Percentiles rank a stretch among this genome's conserved stretches.
phyloP scores from a whole-genome alignment of 805 yeast species.

The Spathaspora girioi region DNA sequence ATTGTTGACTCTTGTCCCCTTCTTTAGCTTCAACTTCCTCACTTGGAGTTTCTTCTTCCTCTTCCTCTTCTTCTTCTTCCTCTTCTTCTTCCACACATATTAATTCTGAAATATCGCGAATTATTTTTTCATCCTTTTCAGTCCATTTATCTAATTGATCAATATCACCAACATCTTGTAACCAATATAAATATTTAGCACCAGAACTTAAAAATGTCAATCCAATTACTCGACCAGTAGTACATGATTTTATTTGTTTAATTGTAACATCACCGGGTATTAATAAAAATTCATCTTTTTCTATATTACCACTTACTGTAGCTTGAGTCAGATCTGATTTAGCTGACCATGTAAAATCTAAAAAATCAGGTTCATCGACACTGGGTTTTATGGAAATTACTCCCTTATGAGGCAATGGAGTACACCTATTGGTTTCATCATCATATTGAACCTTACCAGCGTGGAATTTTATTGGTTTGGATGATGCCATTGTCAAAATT shows the following conservation, averaged over 20 bases:
- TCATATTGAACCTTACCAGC: slow-evolving; percentile 76
- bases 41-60: slow-evolving; percentile 13
- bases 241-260: slow-evolving; percentile 64
- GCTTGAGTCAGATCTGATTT: slow-evolving; percentile 43
- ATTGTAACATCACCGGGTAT: slow-evolving; percentile 86
- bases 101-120: slow-evolving; percentile 45
- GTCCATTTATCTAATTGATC: slow-evolving; percentile 57
- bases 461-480: slow-evolving; percentile 50
- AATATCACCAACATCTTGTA: slow-evolving; percentile 70
- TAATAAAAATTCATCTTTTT: slow-evolving; percentile 61
- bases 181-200: slow-evolving; percentile 62
- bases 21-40: slow-evolving; percentile 4
- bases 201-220: slow-evolving; percentile 63
- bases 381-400: slow-evolving; percentile 55
- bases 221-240: slow-evolving; percentile 73
- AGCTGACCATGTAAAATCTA: slow-evolving; percentile 71
- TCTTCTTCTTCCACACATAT: slow-evolving; percentile 36
- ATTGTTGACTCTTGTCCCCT: slow-evolving; percentile 6
- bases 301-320: slow-evolving; percentile 25
- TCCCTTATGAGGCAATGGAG: slow-evolving; percentile 73
- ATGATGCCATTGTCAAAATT: slow-evolving; percentile 1
- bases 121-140: slow-evolving; percentile 50
- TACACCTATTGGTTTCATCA: slow-evolving; percentile 57
- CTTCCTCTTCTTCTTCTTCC: slow-evolving; percentile 17
- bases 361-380: slow-evolving; percentile 69